Evolutionary conservation across 139 green algal species (phyloP).

Genomic region (Chlamydomonas eustigma): DNA sequence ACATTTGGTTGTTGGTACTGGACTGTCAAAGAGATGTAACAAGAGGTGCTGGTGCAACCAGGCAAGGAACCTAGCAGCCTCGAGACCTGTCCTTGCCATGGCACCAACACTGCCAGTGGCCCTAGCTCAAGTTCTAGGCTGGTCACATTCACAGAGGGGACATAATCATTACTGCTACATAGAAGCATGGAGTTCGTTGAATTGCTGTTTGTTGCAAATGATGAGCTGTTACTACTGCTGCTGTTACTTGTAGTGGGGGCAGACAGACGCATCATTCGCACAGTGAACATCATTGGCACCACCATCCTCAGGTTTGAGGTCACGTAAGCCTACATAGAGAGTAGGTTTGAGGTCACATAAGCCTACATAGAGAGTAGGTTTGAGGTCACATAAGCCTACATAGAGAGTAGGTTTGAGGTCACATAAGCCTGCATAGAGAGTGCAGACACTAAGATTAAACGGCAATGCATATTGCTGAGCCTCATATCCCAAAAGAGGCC

Average conservation of each 20-base stretch:
- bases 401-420: too few relatives aligned
- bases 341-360: too few relatives aligned
- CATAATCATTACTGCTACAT: too few relatives aligned
- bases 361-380: too few relatives aligned
- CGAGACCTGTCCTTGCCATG: not conserved
- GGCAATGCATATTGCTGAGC: too few relatives aligned
- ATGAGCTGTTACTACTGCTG: not conserved
- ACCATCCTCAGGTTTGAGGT: not conserved
- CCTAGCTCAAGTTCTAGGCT: not conserved
- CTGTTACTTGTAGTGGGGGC: not conserved
- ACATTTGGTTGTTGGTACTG: not conserved
- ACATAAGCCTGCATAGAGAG: too few relatives aligned
- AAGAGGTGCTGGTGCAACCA: not conserved
- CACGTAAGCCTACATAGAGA: slow-evolving; percentile 6
- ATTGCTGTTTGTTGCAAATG: not conserved
- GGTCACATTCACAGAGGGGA: too few relatives aligned
- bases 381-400: too few relatives aligned
- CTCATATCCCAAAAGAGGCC: too few relatives aligned
- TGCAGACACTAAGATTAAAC: too few relatives aligned
- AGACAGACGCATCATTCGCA: not conserved
- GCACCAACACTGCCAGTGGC: not conserved
- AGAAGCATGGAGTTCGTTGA: too few relatives aligned
- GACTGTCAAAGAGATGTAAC: not conserved
- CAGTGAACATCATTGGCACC: not conserved
- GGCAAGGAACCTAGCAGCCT: not conserved